phyloP scores from a whole-genome alignment of 495 filamentous ascomycete genomes.

The Neurospora sp. region DNA sequence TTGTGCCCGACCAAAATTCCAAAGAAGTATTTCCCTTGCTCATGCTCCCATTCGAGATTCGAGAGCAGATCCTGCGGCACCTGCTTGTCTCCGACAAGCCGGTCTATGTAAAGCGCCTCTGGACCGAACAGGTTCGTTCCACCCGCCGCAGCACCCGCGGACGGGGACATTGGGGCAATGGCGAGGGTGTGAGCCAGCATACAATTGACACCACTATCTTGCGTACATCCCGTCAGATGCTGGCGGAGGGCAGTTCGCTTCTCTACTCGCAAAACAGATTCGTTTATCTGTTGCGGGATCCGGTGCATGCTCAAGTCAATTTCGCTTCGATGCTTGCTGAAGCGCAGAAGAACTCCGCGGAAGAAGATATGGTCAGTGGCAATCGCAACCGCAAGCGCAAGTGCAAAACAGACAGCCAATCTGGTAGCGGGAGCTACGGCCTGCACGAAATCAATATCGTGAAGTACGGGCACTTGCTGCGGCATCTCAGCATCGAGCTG shows the following conservation, averaged over 20 bases:
- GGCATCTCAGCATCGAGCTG: constrained; percentile 26
- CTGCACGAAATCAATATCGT: constrained; percentile 18
- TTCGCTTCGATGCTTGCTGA: not conserved
- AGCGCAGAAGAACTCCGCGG: not conserved
- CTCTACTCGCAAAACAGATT: constrained; percentile 34
- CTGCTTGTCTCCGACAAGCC: constrained; percentile 22
- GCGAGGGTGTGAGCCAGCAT: not conserved
- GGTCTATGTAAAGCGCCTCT: constrained; percentile 24
- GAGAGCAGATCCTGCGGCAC: constrained; percentile 24
- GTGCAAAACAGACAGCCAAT: not conserved
- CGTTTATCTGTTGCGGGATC: constrained; percentile 28
- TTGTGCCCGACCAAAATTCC: not conserved
- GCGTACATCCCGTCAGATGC: constrained; percentile 15
- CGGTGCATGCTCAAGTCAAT: not conserved
- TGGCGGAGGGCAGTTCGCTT: constrained; percentile 19
- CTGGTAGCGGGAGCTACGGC: not conserved
- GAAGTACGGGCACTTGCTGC: constrained; percentile 27
- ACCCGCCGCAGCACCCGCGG: constrained; percentile 6
- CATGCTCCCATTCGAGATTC: constrained; percentile 22
- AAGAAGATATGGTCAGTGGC: not conserved
- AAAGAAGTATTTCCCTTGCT: not conserved
- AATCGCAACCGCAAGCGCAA: not conserved
- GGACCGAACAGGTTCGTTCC: constrained; percentile 16
- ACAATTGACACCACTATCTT: constrained; percentile 23
- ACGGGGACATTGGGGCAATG: not conserved